Conservation (phyloP, 306 rosid genomes). For the Vicia sativa region DNA sequence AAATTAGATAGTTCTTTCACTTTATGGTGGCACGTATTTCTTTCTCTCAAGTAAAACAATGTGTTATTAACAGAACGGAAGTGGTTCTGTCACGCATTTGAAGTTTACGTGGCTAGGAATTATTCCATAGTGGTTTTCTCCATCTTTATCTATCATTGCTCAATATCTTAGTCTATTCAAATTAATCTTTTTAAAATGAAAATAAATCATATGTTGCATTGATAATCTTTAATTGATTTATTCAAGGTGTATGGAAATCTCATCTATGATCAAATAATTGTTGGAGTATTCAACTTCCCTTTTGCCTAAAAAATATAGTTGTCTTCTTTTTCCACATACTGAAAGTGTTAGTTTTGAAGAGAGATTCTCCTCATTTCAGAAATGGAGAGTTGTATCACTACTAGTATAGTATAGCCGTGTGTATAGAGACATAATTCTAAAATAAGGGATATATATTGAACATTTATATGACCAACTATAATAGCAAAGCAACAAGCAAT, state of each 20-base stretch:
- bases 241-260: too few species aligned
- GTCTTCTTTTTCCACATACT: background rate
- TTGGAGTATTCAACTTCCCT: background rate
- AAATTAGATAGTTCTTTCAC: constrained; percentile 16
- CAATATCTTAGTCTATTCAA: background rate
- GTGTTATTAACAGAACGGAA: constrained; percentile 4
- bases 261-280: background rate
- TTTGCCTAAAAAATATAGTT: background rate
- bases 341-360: too few species aligned
- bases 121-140: constrained; percentile 4
- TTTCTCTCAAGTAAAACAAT: constrained; percentile 7
- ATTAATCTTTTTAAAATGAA: too few species aligned
- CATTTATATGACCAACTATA: background rate
- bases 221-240: background rate
- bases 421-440: background rate
- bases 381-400: too few species aligned
- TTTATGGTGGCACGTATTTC: constrained; percentile 10
- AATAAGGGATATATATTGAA: background rate
- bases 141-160: constrained; percentile 6
- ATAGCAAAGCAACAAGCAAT: too few species aligned
- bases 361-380: too few species aligned
- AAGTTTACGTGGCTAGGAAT: constrained; percentile 16
- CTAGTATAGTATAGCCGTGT: too few species aligned
- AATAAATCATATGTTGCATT: too few species aligned
- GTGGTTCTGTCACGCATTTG: constrained; percentile 33